Percentiles rank a stretch among this genome's conserved stretches.
Evolutionary conservation across 192 early-diverging fungal species (phyloP).

Genomic region (Coemansia sp.): DNA sequence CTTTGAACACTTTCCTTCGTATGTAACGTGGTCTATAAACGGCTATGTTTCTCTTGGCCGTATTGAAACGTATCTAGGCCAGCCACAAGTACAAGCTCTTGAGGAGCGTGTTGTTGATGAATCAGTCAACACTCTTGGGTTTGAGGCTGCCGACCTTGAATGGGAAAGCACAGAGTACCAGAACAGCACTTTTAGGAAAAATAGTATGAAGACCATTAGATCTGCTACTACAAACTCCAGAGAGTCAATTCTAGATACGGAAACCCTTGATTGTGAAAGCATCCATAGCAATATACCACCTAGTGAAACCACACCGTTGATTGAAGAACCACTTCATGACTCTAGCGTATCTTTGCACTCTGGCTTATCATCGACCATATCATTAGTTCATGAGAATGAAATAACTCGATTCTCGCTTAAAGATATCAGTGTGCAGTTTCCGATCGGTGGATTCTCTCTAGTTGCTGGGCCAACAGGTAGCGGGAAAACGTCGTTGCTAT

Average conservation of each 20-base stretch:
- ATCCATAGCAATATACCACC: no score
- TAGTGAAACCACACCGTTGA: constrained; percentile 9
- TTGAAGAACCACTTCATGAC: neutral
- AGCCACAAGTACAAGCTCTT: constrained; percentile 9
- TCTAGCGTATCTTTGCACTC: neutral
- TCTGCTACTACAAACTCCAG: neutral
- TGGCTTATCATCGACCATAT: neutral
- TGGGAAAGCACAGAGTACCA: neutral
- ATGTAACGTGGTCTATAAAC: constrained; percentile 54
- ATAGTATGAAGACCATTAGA: neutral
- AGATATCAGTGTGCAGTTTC: constrained; percentile 64
- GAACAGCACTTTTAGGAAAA: neutral
- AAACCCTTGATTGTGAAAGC: neutral
- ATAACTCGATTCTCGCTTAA: constrained; percentile 55
- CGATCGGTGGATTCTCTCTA: constrained; percentile 64
- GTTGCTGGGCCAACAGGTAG: constrained; percentile 81
- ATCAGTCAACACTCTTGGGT: neutral
- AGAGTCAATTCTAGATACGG: neutral
- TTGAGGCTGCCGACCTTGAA: constrained; percentile 13
- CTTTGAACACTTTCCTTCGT: constrained; percentile 60
- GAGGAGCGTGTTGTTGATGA: neutral
- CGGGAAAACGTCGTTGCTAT: constrained; percentile 77
- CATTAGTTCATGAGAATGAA: neutral
- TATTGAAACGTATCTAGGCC: constrained; percentile 10
- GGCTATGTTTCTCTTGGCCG: constrained; percentile 14